Base-by-base conservation (phyloP, 768 basidiomycete species). In the Macrolepiota albuminosa region DNA sequence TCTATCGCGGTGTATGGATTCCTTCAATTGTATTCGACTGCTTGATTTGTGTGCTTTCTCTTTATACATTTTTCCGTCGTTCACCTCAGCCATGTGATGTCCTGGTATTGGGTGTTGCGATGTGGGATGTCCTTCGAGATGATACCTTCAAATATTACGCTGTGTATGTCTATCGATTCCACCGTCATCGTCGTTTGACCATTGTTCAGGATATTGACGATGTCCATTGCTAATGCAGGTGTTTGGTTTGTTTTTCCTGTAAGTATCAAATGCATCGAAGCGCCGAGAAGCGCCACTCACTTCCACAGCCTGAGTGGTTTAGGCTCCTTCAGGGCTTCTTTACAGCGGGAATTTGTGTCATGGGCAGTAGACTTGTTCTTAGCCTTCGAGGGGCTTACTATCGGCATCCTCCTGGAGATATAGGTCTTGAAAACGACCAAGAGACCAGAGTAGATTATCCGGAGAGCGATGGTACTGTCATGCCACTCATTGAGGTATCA, bases 311-410 rank as follows among this genome's bases (percentile, higher is more conserved):
- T 7, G 58, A 63, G 36, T 69, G 68, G 70, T 58, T 64, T n/a
- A 56, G 54, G 29, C 54, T 71, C 36, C 69, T 67, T 14, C 61
- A 65, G 57, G 66, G 64, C 4, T 66, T 70, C 53, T 64, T 68
- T 14, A 57, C 67, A 16, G 66, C 66, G 45, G 63, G 58, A 58
- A 68, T 66, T 31, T 67, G 67, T 56, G 64, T 71, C 34, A 65
- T 68, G 56, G 72, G 72, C 4, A 62, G 61, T 60, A 63, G 72
- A 52, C 59, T 71, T 33, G 56, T 70, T 13, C 66, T 73, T 31
- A 69, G 67, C 49, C 67, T 74, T 29, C 71, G 70, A 4, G 59
- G 58, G 43, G 66, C 66, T 6, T 72, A 72, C 58, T 72, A 72
- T 51, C 47, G 53, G 18, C 62, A 61, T 54, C 54, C 55, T 24